A percentile compares a stretch with the other conserved stretches of the same genome.
Evolutionary conservation across 768 basidiomycete genomes (phyloP).

Genomic region (Auricularia sp.): DNA sequence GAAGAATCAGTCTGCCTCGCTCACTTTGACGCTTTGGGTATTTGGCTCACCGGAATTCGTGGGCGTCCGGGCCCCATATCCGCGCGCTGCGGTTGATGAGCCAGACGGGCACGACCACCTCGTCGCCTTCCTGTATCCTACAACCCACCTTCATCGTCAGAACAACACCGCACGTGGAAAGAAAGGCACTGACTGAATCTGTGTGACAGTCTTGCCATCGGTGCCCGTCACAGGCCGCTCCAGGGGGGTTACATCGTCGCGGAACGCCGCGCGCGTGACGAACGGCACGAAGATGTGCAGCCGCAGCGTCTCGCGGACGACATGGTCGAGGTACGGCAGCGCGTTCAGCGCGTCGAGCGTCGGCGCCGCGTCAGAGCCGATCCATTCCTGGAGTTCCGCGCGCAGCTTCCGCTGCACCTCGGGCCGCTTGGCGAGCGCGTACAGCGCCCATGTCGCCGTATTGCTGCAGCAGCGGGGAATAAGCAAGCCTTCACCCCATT

Average conservation of each 20-base stretch:
- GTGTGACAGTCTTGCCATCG: conserved; percentile 8
- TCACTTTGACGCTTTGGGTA: too few relatives aligned
- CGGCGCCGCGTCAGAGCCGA: conserved; percentile 6
- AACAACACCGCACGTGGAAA: not conserved
- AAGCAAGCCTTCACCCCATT: too few relatives aligned
- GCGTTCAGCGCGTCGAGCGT: conserved; percentile 23
- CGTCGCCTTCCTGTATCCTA: conserved; percentile 7
- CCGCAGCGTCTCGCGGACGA: conserved; percentile 48
- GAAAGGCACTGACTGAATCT: conserved; percentile 9
- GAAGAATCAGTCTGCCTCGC: too few relatives aligned
- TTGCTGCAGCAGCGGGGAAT: too few relatives aligned
- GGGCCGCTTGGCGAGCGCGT: conserved; percentile 37
- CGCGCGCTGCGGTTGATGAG: conserved; percentile 18
- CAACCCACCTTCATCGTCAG: not conserved
- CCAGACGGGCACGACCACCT: conserved; percentile 18
- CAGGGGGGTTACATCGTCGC: conserved; percentile 45
- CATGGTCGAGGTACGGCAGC: conserved; percentile 49
- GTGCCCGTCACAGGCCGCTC: conserved; percentile 19
- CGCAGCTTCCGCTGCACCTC: conserved; percentile 28
- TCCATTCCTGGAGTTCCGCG: conserved; percentile 10
- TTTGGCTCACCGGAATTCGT: conserved; percentile 16
- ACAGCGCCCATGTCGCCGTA: conserved; percentile 49
- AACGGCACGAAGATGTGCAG: conserved; percentile 47
- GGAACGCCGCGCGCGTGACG: conserved; percentile 20
- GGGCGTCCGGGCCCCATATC: conserved; percentile 27